Evolutionary conservation across 805 yeast genomes (phyloP), one percentile per base, ranked within the genome.

Genomic region (Starmerella bacillaris): DNA sequence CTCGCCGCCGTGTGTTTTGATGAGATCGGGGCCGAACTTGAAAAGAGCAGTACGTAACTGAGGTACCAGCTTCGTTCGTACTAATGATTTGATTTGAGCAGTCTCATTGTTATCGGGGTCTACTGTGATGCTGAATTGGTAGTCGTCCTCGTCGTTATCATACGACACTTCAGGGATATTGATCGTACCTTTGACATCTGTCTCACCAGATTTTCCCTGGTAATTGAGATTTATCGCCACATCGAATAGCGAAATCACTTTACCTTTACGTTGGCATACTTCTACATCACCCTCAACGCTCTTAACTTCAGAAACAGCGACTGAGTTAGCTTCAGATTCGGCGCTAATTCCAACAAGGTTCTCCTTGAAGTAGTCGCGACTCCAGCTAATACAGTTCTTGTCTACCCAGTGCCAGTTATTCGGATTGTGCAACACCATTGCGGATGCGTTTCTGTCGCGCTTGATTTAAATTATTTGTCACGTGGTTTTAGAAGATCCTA

Each of bases 321-420:
- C 65, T 21, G 47, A 42, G 21, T 37, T 37, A 6, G 46, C 50
- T 14, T 56, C 64, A 16, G 44, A 45, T 19, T 50, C 46, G n/a
- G 55, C 70, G 11, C 55, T 42, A 27, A 72, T 43, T 1, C 75
- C 76, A 8, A 63, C 62, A 35, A 83, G 60, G 30, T 71, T 67
- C 31, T 69, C 67, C 21, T 59, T 56, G 55, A 89, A 79, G 56
- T 86, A 86, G 27, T 67, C 64, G 41, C 71, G 71, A 9, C 94
- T 67, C 98, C 98, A 89, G 37, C 70, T 74, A 38, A 86, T 68
- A 60, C 98, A 89, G 64, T 89, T 89, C 58, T 86, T 86, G 60
- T 86, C 95, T 43, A 84, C 95, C 96, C 96, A 89, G 65, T 89
- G 98, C 98, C 98, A 86, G 61, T 86, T 86, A 58, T 89, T 89